Base-by-base conservation (phyloP, 129 eudicot species). In the Ambrosia trifida region DNA sequence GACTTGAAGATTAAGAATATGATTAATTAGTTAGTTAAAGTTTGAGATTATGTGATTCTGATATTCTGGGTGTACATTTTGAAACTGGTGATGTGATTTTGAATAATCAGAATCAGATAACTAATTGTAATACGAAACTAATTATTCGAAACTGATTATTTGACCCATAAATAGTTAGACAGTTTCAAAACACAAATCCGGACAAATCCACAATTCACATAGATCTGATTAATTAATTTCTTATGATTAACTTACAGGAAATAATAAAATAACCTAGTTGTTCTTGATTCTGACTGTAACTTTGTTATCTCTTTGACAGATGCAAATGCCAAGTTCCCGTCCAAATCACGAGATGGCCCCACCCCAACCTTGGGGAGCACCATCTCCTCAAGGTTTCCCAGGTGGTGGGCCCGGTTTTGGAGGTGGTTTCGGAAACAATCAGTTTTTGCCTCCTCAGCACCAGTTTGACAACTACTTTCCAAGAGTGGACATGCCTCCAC, bases 331-430 rank as follows among this genome's bases (percentile, higher is more conserved):
- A 61, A 93, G 82, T 82, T 60, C 80, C 72, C 84, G 88, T 30
- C 81, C 77, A 38, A 84, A 79, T 72, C 95, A 83, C 76, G 88
- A 85, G 45, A 79, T 87, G 83, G 88, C 89, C 6, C 95, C 91
- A 43, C 77, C 81, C 53, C 87, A 82, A 85, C 72, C 87, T 17
- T 89, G 96, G 96, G 96, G 96, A 80, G 91, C 82, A 9, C 85
- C 83, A 53, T 79, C 88, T 58, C 88, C 86, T 54, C 85, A 82
- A 66, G 86, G 82, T 57, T 83, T 88, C 75, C 80, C 87, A 12
- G 56, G 78, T 83, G 76, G 67, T 80, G 68, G 63, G 38, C 38
- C 87, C 57, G 85, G 83, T 31, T 77, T 71, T 13, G 91, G 87
- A 46, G 81, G 74, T 32, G 96, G 92, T 41, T 89, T 84, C 70